These are phyloP conservation scores for Populus tomentosa DNA, from an alignment of 441 rosid genomes.

Conservation along the genomic window DNA sequence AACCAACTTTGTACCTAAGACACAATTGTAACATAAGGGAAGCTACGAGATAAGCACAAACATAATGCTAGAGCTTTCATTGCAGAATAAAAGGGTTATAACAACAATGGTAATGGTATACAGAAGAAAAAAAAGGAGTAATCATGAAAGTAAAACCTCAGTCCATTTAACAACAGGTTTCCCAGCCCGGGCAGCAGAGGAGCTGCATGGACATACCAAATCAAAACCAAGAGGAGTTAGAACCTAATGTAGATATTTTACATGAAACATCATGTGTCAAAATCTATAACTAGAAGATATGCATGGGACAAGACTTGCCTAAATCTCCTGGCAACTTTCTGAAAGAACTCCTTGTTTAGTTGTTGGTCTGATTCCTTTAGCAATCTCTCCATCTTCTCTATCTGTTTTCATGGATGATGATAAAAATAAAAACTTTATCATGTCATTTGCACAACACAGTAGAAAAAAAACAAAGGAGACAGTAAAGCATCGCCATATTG, in stretches of 20 bases:
- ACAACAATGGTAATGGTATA: neutral
- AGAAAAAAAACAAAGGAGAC: neutral
- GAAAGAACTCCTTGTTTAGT: constrained; percentile 39
- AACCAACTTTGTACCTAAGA: constrained; percentile 59
- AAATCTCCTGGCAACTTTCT: constrained; percentile 51
- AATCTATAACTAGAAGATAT: neutral
- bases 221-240: constrained; percentile 14
- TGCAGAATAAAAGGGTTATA: neutral
- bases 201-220: constrained; percentile 31
- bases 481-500: neutral
- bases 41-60: constrained; percentile 1
- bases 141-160: constrained; percentile 37
- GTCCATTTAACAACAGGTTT: constrained; percentile 62
- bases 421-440: neutral
- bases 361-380: constrained; percentile 28
- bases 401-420: constrained; percentile 21
- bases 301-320: constrained; percentile 35
- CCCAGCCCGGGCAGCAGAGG: constrained; percentile 65
- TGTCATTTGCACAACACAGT: neutral
- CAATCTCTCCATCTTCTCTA: constrained; percentile 57
- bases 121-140: constrained; percentile 10
- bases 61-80: neutral
- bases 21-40: constrained; percentile 8
- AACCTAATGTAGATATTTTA: neutral
- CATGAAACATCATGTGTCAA: neutral